Evolutionary conservation across 208 protist species (phyloP).

Genomic region (Trypanosomatidae sp.): DNA sequence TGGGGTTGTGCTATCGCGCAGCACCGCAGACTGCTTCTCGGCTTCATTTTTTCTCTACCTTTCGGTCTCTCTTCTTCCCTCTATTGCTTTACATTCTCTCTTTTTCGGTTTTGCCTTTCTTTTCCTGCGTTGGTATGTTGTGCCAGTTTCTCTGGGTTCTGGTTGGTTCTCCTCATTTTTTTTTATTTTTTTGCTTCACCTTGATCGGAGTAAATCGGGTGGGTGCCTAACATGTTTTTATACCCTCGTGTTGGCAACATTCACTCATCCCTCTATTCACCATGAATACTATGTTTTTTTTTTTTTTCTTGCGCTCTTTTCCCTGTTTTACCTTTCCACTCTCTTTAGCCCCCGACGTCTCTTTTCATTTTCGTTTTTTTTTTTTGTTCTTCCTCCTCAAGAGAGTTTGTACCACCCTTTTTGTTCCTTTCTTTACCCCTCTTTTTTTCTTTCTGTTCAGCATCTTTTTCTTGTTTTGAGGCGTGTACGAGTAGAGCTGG

Average conservation of each 20-base stretch:
- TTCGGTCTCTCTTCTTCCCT: background rate
- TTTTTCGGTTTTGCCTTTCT: background rate
- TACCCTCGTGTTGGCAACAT: slow-evolving; percentile 8
- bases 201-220: background rate
- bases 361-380: too few species aligned
- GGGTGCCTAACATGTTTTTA: slow-evolving; percentile 11
- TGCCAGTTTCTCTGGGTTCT: background rate
- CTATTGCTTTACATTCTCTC: background rate
- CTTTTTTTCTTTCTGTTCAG: background rate
- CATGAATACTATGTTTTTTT: background rate
- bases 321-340: background rate
- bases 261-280: background rate
- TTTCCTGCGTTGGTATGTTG: background rate
- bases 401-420: background rate
- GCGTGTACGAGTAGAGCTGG: background rate
- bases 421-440: background rate
- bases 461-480: background rate
- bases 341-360: background rate
- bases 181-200: background rate
- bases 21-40: background rate
- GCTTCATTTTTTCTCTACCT: background rate
- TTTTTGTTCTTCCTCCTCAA: background rate
- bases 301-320: background rate
- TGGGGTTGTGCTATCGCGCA: background rate
- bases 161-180: background rate